These are phyloP conservation scores for Fusarium nodosum DNA, from an alignment of 2,329 filamentous ascomycete species.

Conservation along the genomic window DNA sequence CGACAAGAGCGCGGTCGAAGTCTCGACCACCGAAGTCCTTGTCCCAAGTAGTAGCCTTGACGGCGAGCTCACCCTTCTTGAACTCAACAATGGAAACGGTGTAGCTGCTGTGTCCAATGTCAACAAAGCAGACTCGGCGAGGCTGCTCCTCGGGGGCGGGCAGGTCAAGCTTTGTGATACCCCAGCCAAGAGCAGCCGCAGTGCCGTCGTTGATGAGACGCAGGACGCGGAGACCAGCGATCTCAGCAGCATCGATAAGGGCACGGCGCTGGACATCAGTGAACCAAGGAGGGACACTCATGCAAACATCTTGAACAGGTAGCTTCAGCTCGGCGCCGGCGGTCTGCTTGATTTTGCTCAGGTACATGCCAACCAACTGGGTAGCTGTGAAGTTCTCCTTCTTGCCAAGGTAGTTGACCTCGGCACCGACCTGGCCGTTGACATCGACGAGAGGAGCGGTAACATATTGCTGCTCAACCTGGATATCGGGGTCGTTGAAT, in stretches of 20 bases:
- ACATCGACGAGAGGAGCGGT: slow-evolving; percentile 89
- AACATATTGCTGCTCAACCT: slow-evolving; percentile 92
- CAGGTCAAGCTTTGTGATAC: slow-evolving; percentile 97
- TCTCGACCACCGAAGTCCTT: slow-evolving; percentile 97
- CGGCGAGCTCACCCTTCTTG: slow-evolving; percentile 93
- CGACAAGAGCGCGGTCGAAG: slow-evolving; percentile 94
- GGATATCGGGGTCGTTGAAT: slow-evolving; percentile 90
- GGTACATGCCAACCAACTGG: slow-evolving; percentile 94
- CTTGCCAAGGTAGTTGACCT: slow-evolving; percentile 93
- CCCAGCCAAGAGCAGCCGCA: slow-evolving; percentile 93
- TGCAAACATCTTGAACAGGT: slow-evolving; percentile 91
- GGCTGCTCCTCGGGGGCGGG: slow-evolving; percentile 91
- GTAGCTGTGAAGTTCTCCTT: slow-evolving; percentile 96
- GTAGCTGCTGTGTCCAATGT: slow-evolving; percentile 97
- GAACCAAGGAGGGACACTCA: slow-evolving; percentile 97
- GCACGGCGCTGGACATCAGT: slow-evolving; percentile 92
- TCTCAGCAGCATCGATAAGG: slow-evolving; percentile 91
- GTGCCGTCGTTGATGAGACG: slow-evolving; percentile 98
- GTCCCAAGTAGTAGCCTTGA: slow-evolving; percentile 93
- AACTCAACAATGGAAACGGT: slow-evolving; percentile 95
- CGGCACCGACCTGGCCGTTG: slow-evolving; percentile 93
- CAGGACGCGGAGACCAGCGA: slow-evolving; percentile 92
- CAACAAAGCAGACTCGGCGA: slow-evolving; percentile 89
- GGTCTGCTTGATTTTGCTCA: slow-evolving; percentile 93
- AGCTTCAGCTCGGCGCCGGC: slow-evolving; percentile 89